Evolutionary conservation across 2,329 filamentous ascomycete genomes (phyloP), one percentile per base, ranked within the genome.

Genomic region (Elsinoe necatrix): DNA sequence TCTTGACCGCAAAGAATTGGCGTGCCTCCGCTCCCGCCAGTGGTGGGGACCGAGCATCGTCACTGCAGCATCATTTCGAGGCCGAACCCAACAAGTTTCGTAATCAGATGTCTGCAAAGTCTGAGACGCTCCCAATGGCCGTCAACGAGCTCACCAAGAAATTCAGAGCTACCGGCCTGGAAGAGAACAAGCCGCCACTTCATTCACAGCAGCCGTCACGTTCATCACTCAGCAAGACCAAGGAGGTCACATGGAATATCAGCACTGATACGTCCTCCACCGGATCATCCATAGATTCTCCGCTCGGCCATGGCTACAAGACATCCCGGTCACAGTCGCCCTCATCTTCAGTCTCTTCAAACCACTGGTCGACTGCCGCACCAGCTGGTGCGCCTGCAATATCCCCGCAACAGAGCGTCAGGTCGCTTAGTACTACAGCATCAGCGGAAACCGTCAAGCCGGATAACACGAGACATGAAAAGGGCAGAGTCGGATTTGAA

Each of bases 31-130:
- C 3, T 12, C 9, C 41, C 7, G 5, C 12, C 21, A 39, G 12
- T 52, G 29, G 48, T 11, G 48, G 48, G 1, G 48, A 52, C 21
- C 18, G 48, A 52, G 48, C 31, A 16, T 52, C 48, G 9, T 52
- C 48, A 16, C 16, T 52, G 14, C 48, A 52, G 5, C 48, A 52
- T 27, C 48, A 52, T 39, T 21, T 50, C 23, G 21, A 18, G 14
- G 2, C 18, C 5, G 39, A 14, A 42, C 16, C 39, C 16, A 4
- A 29, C 27, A 4, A 4, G 27, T 29, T 9, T 29, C 27, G 4
- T 29, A 4, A 4, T 9, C 4, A 29, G 9, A 4, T 29, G 27
- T 29, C 27, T 9, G 9, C 5, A 6, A 37, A 37, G 34, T 4
- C 4, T 11, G 34, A 3, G 4, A n/a, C 34, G 14, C 3, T 11